Conservation (phyloP, 1,284 basidiomycete species). For the Marasmius oreades region DNA sequence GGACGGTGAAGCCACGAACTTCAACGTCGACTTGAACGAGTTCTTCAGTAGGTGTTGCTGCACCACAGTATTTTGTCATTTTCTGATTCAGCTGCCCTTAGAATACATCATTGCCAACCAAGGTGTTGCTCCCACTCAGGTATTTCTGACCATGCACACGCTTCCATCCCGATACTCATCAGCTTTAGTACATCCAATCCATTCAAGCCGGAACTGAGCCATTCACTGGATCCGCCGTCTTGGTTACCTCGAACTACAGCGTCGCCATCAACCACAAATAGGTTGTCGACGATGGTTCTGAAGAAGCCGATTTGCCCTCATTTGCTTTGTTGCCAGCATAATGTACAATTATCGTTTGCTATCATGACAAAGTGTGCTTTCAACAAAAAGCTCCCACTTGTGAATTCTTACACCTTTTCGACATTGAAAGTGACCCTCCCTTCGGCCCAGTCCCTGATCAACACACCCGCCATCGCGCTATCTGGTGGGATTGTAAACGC, state of each 20-base stretch:
- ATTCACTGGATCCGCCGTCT: constrained; percentile 40
- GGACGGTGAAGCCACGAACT: constrained; percentile 45
- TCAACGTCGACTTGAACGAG: constrained; percentile 50
- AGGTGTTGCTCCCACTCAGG: constrained; percentile 38
- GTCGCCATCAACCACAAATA: constrained; percentile 23
- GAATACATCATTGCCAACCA: constrained; percentile 38
- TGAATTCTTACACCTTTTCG: background rate
- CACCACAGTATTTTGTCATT: background rate
- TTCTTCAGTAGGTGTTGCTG: constrained; percentile 45
- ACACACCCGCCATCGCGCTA: constrained; percentile 66
- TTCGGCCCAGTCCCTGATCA: constrained; percentile 65
- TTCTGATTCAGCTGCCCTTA: constrained; percentile 16
- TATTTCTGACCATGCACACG: constrained; percentile 16
- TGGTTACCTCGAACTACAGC: constrained; percentile 35
- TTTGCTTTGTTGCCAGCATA: too few species aligned
- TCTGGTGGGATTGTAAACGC: constrained; percentile 62
- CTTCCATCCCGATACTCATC: background rate
- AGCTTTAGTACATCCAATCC: constrained; percentile 37
- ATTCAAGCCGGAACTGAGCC: constrained; percentile 47
- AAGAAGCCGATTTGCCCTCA: too few species aligned
- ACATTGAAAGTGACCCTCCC: constrained; percentile 34
- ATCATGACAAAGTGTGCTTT: too few species aligned
- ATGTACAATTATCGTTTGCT: too few species aligned
- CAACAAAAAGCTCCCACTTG: background rate
- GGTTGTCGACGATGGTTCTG: too few species aligned